Conservation (phyloP, 305 asterid species). For the Plantago lanceolata region DNA sequence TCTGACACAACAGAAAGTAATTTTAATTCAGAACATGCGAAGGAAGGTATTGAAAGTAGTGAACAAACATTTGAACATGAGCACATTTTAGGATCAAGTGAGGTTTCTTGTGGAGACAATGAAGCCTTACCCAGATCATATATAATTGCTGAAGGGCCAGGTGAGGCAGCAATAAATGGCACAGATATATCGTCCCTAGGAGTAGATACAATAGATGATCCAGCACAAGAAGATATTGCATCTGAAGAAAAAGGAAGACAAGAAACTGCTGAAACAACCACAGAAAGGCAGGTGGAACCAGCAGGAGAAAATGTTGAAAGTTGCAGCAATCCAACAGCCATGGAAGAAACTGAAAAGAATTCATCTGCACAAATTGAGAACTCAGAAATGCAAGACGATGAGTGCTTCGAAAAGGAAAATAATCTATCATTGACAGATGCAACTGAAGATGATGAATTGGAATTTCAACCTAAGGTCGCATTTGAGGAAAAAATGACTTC, state of each 20-base stretch:
- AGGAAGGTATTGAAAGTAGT: neutral
- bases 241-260: neutral
- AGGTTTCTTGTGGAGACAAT: neutral
- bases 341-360: slow-evolving; percentile 17
- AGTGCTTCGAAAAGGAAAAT: neutral
- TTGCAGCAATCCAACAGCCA: slow-evolving; percentile 13
- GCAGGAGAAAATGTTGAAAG: slow-evolving; percentile 14
- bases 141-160: slow-evolving; percentile 25
- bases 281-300: slow-evolving; percentile 10
- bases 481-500: slow-evolving; percentile 17
- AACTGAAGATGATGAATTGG: slow-evolving; percentile 23
- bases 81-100: neutral
- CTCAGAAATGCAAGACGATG: slow-evolving; percentile 16
- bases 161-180: slow-evolving; percentile 22
- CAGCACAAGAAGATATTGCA: slow-evolving; percentile 14
- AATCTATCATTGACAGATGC: slow-evolving; percentile 21
- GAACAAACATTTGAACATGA: neutral
- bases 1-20: neutral
- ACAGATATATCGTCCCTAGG: slow-evolving; percentile 22
- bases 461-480: slow-evolving; percentile 10
- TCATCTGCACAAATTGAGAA: slow-evolving; percentile 25
- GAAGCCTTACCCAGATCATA: neutral
- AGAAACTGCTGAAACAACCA: neutral
- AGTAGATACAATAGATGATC: slow-evolving; percentile 26
- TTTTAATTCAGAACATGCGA: neutral